Percentiles rank a stretch among this genome's conserved stretches.
Conservation (phyloP, 257 asterid species). For the Solanum rostratum region DNA sequence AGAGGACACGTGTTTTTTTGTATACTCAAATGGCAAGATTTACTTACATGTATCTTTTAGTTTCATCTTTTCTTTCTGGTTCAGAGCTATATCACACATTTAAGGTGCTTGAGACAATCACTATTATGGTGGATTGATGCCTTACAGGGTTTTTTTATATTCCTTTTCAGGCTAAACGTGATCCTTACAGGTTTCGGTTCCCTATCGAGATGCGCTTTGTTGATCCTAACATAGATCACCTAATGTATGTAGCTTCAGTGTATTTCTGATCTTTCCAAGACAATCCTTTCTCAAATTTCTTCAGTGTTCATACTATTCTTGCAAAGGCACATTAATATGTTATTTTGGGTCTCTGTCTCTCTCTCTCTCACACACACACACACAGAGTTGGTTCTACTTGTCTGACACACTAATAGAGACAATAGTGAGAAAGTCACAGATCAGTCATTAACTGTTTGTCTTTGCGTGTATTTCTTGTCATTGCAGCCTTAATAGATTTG, state of each 20-base stretch:
- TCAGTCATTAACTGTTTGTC: background rate
- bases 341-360: background rate
- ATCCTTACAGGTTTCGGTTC: slow-evolving; percentile 88
- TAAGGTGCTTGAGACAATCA: background rate
- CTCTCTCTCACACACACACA: background rate
- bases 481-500: slow-evolving; percentile 82
- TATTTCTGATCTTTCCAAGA: background rate
- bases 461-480: background rate
- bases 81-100: background rate
- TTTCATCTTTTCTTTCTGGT: background rate
- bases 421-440: background rate
- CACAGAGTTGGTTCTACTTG: background rate
- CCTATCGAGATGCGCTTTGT: slow-evolving; percentile 94
- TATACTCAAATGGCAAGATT: background rate
- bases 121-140: background rate
- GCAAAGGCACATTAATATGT: background rate
- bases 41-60: background rate
- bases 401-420: background rate
- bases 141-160: background rate
- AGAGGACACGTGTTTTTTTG: background rate
- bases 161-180: slow-evolving; percentile 82
- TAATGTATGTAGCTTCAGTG: slow-evolving; percentile 42
- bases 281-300: background rate
- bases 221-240: slow-evolving; percentile 85
- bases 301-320: background rate